Evolutionary conservation across 257 asterid genomes (phyloP).

Genomic region (Anisodus tanguticus): DNA sequence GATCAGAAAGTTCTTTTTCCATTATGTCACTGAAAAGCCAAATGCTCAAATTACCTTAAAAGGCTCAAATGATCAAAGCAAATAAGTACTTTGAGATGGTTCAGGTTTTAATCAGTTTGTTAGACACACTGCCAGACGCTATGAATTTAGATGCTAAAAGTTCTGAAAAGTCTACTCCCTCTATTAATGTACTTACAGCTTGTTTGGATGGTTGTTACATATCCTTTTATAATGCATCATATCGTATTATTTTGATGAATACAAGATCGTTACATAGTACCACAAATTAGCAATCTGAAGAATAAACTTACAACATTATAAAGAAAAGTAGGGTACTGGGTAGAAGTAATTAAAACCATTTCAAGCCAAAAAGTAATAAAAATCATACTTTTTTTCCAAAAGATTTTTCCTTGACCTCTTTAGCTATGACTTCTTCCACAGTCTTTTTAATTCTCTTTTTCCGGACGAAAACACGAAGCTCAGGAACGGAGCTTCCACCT

Average conservation of each 20-base stretch:
- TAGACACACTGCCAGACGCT: background rate
- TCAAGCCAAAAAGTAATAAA: background rate
- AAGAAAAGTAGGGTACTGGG: background rate
- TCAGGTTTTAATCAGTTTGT: background rate
- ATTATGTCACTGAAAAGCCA: background rate
- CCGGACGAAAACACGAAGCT: conserved; percentile 60
- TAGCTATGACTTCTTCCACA: conserved; percentile 42
- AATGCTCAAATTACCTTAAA: conserved; percentile 6
- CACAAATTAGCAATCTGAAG: background rate
- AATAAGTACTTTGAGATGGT: background rate
- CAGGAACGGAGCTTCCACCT: conserved; percentile 42
- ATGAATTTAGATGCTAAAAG: background rate
- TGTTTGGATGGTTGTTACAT: too few species aligned
- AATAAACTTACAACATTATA: background rate
- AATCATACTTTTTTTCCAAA: conserved; percentile 49
- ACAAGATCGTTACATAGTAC: background rate
- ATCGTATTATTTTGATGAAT: too few species aligned
- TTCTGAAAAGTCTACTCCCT: background rate
- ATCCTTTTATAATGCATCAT: too few species aligned
- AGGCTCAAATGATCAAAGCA: background rate
- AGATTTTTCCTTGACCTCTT: conserved; percentile 46
- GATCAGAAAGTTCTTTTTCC: background rate
- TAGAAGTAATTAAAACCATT: background rate
- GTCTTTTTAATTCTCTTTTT: conserved; percentile 56
- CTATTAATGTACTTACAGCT: background rate